These are phyloP conservation scores for Picea glauca DNA, from an alignment of 75 land plant species.

Conservation along the genomic window DNA sequence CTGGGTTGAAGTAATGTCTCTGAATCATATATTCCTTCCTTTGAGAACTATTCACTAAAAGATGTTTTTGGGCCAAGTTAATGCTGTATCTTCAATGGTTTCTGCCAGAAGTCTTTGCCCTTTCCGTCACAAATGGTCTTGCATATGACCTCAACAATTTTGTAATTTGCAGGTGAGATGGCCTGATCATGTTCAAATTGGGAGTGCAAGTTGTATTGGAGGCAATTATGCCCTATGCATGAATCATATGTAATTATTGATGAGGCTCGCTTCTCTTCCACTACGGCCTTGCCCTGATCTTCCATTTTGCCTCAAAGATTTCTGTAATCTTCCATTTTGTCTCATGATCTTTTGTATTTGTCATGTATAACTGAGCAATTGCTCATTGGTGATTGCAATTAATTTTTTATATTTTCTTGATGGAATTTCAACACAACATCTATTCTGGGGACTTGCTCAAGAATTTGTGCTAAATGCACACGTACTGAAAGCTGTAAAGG, in stretches of 20 bases:
- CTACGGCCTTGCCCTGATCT: not conserved
- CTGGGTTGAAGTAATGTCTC: not conserved
- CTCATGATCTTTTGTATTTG: not conserved
- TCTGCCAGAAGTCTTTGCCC: not conserved
- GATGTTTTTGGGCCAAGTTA: not conserved
- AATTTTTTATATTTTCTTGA: not conserved
- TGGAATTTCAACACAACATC: not conserved
- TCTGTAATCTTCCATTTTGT: not conserved
- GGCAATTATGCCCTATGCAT: not conserved
- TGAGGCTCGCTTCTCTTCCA: constrained; percentile 3
- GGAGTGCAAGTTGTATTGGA: not conserved
- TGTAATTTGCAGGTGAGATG: constrained; percentile 7
- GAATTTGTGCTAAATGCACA: not conserved
- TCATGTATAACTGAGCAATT: not conserved
- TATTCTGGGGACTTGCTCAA: not conserved
- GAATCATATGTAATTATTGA: not conserved
- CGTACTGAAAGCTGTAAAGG: not conserved
- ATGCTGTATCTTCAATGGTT: not conserved
- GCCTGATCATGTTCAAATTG: not conserved
- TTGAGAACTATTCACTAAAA: constrained; percentile 1
- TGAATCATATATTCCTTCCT: not conserved
- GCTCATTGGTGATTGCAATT: not conserved
- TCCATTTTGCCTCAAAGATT: not conserved
- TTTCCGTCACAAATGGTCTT: not conserved
- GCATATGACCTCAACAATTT: not conserved